Percentiles rank a stretch among this genome's conserved stretches.
phyloP scores from a whole-genome alignment of 225 moss, liverwort and hornwort genomes.

The Physcomitrium patens region DNA sequence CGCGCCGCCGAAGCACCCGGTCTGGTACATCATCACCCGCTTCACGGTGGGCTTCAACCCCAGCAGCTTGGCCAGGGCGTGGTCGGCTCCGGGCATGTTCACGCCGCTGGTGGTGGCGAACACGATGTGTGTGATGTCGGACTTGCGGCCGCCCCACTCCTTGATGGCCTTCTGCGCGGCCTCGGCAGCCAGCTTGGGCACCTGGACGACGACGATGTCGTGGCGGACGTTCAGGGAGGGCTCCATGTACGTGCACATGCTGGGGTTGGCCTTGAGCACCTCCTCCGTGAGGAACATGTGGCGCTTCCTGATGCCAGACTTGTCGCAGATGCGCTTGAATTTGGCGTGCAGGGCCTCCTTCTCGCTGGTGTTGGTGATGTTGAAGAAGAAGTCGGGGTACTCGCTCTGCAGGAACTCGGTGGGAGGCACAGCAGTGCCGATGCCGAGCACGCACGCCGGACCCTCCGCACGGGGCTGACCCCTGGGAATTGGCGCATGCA shows the following conservation, averaged over 20 bases:
- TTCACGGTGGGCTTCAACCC: conserved; percentile 56
- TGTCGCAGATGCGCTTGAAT: conserved; percentile 6
- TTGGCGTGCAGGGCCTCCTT: background rate
- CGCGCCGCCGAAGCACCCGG: conserved; percentile 58
- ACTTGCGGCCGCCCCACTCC: conserved; percentile 31
- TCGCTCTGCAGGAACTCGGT: too few relatives aligned
- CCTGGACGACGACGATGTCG: conserved; percentile 32
- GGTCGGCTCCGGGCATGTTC: conserved; percentile 64
- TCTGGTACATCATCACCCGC: conserved; percentile 63
- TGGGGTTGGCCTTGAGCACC: background rate
- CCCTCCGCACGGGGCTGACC: conserved; percentile 18
- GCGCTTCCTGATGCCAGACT: conserved; percentile 25
- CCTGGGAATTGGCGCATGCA: background rate
- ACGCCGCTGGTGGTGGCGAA: conserved; percentile 66
- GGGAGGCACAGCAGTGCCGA: conserved; percentile 24
- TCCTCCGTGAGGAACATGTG: background rate
- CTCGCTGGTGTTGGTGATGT: too few relatives aligned
- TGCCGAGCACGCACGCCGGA: conserved; percentile 7
- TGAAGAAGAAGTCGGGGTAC: too few relatives aligned
- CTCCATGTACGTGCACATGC: conserved; percentile 31
- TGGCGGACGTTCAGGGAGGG: conserved; percentile 26
- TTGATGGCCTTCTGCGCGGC: too few relatives aligned
- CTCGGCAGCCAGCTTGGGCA: conserved; percentile 19
- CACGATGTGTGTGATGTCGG: conserved; percentile 59
- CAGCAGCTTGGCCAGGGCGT: conserved; percentile 51